Evolutionary conservation across 768 basidiomycete species (phyloP), one percentile per base, ranked within the genome.

Genomic region (Heimioporus sp.): DNA sequence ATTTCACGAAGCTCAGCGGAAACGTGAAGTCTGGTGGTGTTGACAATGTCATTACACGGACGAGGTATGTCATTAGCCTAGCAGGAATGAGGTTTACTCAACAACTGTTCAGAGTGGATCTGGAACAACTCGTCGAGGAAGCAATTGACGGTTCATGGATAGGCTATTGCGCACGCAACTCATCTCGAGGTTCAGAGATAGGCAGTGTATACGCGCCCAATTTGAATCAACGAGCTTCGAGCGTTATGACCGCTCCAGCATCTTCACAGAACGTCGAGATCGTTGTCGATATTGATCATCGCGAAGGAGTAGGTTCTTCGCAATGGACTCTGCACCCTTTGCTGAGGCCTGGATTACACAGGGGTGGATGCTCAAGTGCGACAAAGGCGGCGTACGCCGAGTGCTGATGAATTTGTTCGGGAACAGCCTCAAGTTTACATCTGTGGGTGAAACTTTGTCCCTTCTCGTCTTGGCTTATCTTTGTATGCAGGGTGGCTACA

Each of bases 121-220:
- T 92, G 55, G 82, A 89, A 75, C 85, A 87, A 62, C 78, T 93
- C 3, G 81, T 93, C 19, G 90, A 94, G 69, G 90, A 92, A 62
- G 91, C 90, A 5, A 85, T 94, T 21, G 94, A 97, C 57, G 92
- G 92, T 6, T 94, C 90, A 52, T 97, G 92, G 91, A 89, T 98
- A 39, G 94, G 95, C 12, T 84, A 92, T 62, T 82, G 87, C 24
- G 92, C 93, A 16, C 81, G 93, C 36, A 83, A 85, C 38, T 81
- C 81, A 46, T 74, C 79, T 54, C 82, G 78, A 32, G 82, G 85
- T 55, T 86, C 87, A n/a, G 83, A 86, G 51, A 95, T 97, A 51
- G 94, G 95, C 21, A 94, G 89, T 57, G 86, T 94, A 31, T 97
- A 97, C 69, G 89, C 93, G 4, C 90, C 92, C 1, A 80, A 79